Percentiles rank a stretch among this genome's conserved stretches.
Conservation (phyloP, 1,139 yeast genomes). For the Arxiozyma heterogenica region DNA sequence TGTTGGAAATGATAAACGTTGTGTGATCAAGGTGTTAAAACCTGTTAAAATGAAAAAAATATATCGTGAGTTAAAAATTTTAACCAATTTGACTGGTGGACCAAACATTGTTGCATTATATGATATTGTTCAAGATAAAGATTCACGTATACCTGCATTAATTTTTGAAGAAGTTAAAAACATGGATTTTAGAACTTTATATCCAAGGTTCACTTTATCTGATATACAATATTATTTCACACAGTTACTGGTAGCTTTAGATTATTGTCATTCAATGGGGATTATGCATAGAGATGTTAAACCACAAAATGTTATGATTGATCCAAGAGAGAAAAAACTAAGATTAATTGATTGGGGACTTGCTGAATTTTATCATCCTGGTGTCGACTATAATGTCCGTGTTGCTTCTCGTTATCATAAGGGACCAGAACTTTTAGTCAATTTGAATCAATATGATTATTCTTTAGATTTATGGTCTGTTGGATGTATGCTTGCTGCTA, state of each 20-base stretch:
- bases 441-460: slow-evolving; percentile 86
- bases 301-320: slow-evolving; percentile 98
- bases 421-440: slow-evolving; percentile 93
- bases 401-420: slow-evolving; percentile 96
- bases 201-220: slow-evolving; percentile 75
- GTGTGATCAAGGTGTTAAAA: slow-evolving; percentile 88
- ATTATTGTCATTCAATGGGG: slow-evolving; percentile 94
- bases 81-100: slow-evolving; percentile 56
- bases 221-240: slow-evolving; percentile 86
- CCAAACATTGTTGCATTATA: slow-evolving; percentile 63
- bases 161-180: slow-evolving; percentile 88
- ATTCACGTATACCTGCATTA: slow-evolving; percentile 85
- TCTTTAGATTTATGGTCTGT: slow-evolving; percentile 93
- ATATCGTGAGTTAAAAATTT: slow-evolving; percentile 85
- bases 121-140: slow-evolving; percentile 89
- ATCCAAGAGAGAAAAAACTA: slow-evolving; percentile 61
- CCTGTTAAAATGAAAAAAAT: slow-evolving; percentile 97
- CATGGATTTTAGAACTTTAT: slow-evolving; percentile 80
- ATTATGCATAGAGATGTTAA: slow-evolving; percentile 98
- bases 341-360: slow-evolving; percentile 97
- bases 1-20: slow-evolving; percentile 43
- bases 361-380: slow-evolving; percentile 94
- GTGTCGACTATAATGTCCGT: slow-evolving; percentile 89
- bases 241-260: slow-evolving; percentile 81
- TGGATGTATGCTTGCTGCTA: slow-evolving; percentile 95